Evolutionary conservation across 2,329 filamentous ascomycete genomes (phyloP), one percentile per base, ranked within the genome.

Genomic region (Penicillium sp.): DNA sequence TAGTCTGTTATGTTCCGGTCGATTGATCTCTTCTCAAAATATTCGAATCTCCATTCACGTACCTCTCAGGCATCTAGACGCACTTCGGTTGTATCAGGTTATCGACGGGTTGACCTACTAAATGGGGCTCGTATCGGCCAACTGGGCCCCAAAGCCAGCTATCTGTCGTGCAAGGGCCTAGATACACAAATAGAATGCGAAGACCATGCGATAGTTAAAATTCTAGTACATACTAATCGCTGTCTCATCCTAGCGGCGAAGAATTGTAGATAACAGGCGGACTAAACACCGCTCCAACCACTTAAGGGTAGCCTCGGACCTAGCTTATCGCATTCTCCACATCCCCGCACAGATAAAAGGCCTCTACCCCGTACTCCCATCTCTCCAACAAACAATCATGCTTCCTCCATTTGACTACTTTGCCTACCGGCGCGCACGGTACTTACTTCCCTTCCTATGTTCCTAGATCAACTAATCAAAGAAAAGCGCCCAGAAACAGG

Each of bases 401-500:
- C 71, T 82, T 66, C 79, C 79, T 51, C 79, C 83, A 3, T 79
- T 84, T 50, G 82, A 85, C 58, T 90, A 90, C 66, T 79, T 90
- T 62, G 82, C 87, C 65, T 88, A 91, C 70, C 81, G 80, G 61
- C 81, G 81, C 55, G 85, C 87, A 70, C 89, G 88, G 88, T 90
- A 76, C 69, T 81, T 47, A 33, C 3, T 23, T 10, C 6, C 28
- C 2, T 18, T 4, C 1, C 4, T 38, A 15, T 15, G 6, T 3
- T 23, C 6, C 9, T 1, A 16, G n/a, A n/a, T 13, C 29, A 15
- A 21, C 53, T 54, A 16, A 49, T 21, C 49, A 23, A 16, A 16
- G 10, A 45, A 65, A 96, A 90, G 76, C 18, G 80, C 84, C 63
- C 81, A 84, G 70, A 96, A 96, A 77, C 88, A 94, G 74, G 74